Conservation (phyloP, 371 early-diverging fungal species). For the Dichotomocladium elegans region DNA sequence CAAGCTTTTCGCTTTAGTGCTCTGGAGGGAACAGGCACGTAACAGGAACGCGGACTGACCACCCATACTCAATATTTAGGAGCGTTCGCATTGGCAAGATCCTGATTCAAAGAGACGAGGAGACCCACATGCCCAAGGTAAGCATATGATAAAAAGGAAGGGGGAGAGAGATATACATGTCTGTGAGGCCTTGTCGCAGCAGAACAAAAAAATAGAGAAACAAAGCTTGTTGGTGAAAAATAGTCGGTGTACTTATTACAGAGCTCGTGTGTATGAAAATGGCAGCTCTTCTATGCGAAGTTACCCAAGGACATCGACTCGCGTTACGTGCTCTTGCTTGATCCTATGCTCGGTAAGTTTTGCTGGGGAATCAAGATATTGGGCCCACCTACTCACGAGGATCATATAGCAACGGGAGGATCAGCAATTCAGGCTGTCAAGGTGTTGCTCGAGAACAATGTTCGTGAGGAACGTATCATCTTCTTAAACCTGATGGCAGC, state of each 20-base stretch:
- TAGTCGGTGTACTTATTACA: no score
- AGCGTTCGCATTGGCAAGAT: conserved; percentile 93
- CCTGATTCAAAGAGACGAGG: conserved; percentile 92
- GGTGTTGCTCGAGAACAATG: conserved; percentile 80
- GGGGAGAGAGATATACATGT: no score
- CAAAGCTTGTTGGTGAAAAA: neutral
- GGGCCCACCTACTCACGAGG: neutral
- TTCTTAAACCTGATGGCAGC: conserved; percentile 80
- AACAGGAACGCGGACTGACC: no score
- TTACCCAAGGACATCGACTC: conserved; percentile 83
- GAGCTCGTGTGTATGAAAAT: no score
- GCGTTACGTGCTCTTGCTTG: conserved; percentile 83
- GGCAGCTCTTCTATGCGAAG: conserved; percentile 84
- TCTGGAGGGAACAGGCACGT: neutral
- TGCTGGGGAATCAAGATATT: neutral
- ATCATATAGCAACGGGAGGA: conserved; percentile 81
- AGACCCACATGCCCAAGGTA: conserved; percentile 84
- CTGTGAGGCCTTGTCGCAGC: neutral
- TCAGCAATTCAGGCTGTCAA: conserved; percentile 90
- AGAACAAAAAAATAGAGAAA: no score
- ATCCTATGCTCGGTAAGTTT: conserved; percentile 86
- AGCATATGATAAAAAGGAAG: no score
- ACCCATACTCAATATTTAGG: conserved; percentile 22
- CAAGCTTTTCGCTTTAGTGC: no score
- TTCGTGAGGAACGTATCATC: conserved; percentile 82